Base-by-base conservation (phyloP, 1,284 basidiomycete species). In the Ustilago crameri region DNA sequence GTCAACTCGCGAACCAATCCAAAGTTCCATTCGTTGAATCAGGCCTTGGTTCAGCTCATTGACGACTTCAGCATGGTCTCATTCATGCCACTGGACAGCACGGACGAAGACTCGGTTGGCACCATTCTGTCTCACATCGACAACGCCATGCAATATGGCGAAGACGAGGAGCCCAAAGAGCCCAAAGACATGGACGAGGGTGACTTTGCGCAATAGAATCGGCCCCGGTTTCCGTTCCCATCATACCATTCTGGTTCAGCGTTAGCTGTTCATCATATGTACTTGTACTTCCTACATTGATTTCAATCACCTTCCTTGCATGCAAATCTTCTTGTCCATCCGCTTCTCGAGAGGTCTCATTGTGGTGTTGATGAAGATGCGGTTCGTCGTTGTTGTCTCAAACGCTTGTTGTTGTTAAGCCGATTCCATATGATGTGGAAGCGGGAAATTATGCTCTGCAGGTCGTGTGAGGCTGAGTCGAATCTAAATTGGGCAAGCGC, bases 1-100 rank as follows among this genome's bases (percentile, higher is more conserved):
- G 85, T 90, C 69, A 88, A 91, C 79, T 85, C 85, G 44, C 85
- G 87, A 55, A 87, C 87, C 3, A 95, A 98, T 82, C 90, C 92
- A 7, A 90, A 90, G 71, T 98, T 97, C 82, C 94, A 97, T 82
- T 88, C 91, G 9, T 87, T 98, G 42, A 99, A 98, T 84, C 89
- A 91, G 82, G 95, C 95, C 1, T 91, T 99, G 56, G 96, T 96
- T 3, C 91, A 95, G 77, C 86, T 98, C 76, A 98, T 99, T 82
- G 94, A 98, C 84, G 96, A 98, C 82, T 95, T 98, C 83, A 95
- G 95, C 48, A 88, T 99, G 57, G 96, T 99, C 5, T 94, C 93
- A 2, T 99, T 99, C 86, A 86, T 98, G 38, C 95, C 96, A 1
- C 87, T 98, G 43, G 93, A 99, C 84, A 89, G 97, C 49, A 91